Evolutionary conservation across 345 rosid genomes (phyloP), one percentile per base, ranked within the genome.

Genomic region (Garcia nutans): DNA sequence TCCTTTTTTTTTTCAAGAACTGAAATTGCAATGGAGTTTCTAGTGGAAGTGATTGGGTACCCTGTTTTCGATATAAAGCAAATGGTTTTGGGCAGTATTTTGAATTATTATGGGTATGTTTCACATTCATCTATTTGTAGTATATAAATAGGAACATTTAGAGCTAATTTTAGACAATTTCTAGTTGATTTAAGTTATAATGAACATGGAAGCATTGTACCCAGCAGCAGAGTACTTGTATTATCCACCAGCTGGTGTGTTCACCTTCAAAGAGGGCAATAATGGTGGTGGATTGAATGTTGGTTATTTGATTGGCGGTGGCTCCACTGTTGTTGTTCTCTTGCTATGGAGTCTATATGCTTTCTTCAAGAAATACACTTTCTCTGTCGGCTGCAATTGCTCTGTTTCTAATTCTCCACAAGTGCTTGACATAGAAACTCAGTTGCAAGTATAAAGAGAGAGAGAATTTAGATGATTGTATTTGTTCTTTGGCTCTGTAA

Each of bases 221-320:
- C 75, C 68, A 17, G 37, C 58, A 6, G 50, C 72, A 69, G 72
- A 50, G 44, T 42, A 66, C 70, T 66, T 13, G 49, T 65, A 41
- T 8, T 33, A 63, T 20, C 68, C 68, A 19, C 61, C 73, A 50
- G 45, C 61, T 17, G 73, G 41, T 2, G 61, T 52, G 8, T 42
- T 55, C 28, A 28, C 47, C 74, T 54, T 57, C 62, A 3, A 63
- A 31, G 62, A 57, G 15, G 64, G 3, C 44, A 59, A 28, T 28
- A 28, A 28, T 13, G 20, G 65, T 41, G 64, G 54, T 24, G 26
- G 12, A n/a, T 45, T 41, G 52, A 71, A 66, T 66, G 49, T n/a
- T 41, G 54, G 65, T 33, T 70, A 70, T 31, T 11, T 70, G 9
- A 56, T 70, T 11, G 74, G 74, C 22, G 74, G 74, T n/a, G 74